These are phyloP conservation scores for Persicaria tinctoria DNA, from an alignment of 148 eudicot genomes.

Conservation along the genomic window DNA sequence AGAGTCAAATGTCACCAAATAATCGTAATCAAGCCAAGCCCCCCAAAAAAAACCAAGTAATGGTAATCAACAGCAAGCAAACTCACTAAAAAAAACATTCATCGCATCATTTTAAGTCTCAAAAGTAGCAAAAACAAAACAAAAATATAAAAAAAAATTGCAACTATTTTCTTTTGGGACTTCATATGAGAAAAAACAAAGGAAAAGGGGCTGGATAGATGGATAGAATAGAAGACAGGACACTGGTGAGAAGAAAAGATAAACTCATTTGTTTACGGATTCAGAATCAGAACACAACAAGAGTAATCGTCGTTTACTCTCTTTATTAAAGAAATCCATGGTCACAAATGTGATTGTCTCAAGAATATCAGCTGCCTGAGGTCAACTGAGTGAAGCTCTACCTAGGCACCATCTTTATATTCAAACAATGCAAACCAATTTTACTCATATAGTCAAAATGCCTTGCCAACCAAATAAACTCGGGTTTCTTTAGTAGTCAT, in stretches of 20 bases:
- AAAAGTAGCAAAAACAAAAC: neutral
- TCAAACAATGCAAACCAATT: too few relatives aligned
- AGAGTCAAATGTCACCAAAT: neutral
- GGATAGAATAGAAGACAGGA: neutral
- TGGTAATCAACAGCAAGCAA: slow-evolving; percentile 1
- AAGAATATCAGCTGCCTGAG: neutral
- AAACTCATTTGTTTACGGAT: neutral
- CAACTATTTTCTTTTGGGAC: too few relatives aligned
- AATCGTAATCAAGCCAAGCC: neutral
- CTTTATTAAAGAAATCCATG: neutral
- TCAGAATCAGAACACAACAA: neutral
- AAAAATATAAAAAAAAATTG: too few relatives aligned
- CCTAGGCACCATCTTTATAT: neutral
- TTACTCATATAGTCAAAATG: too few relatives aligned
- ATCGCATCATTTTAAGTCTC: neutral
- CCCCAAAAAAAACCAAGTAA: neutral
- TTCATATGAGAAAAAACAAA: too few relatives aligned
- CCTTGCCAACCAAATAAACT: neutral
- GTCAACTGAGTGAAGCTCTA: neutral
- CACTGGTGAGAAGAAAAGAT: neutral
- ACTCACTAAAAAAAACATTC: neutral
- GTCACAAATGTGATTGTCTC: neutral
- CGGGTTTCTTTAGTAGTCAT: neutral
- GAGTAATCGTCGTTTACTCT: neutral
- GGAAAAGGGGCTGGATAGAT: neutral